Evolutionary conservation across 306 rosid species (phyloP).

Genomic region (Cicer cuneatum): DNA sequence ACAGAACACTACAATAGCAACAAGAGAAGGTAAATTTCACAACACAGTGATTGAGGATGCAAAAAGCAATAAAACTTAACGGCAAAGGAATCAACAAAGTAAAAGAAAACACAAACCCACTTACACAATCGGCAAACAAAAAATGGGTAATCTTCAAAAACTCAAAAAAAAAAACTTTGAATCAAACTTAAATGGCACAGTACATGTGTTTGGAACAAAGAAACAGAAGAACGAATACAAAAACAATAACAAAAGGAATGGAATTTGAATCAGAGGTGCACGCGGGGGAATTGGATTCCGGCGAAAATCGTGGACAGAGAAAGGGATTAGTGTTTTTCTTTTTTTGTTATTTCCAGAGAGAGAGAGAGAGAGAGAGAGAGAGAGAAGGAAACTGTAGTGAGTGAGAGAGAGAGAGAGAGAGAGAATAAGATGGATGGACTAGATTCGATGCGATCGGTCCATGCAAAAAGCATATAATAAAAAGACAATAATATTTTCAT

Average conservation of each 20-base stretch:
- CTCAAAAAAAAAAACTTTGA: neutral
- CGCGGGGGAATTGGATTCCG: conserved; percentile 41
- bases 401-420: neutral
- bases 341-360: neutral
- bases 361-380: neutral
- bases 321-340: neutral
- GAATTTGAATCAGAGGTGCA: conserved; percentile 41
- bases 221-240: conserved; percentile 4
- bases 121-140: conserved; percentile 28
- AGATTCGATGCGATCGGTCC: conserved; percentile 13
- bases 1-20: neutral
- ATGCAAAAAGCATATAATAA: conserved; percentile 52
- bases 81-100: conserved; percentile 10
- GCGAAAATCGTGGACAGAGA: conserved; percentile 38
- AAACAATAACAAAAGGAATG: neutral
- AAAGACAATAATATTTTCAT: neutral
- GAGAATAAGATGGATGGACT: neutral
- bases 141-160: conserved; percentile 2
- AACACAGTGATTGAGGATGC: conserved; percentile 30
- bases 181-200: conserved; percentile 44
- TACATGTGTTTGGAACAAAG: conserved; percentile 15
- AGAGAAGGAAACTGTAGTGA: too few relatives aligned
- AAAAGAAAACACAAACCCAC: conserved; percentile 47
- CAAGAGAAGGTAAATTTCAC: conserved; percentile 8
- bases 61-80: conserved; percentile 23